phyloP scores from a whole-genome alignment of 257 asterid genomes.

The Gardenia jasminoides region DNA sequence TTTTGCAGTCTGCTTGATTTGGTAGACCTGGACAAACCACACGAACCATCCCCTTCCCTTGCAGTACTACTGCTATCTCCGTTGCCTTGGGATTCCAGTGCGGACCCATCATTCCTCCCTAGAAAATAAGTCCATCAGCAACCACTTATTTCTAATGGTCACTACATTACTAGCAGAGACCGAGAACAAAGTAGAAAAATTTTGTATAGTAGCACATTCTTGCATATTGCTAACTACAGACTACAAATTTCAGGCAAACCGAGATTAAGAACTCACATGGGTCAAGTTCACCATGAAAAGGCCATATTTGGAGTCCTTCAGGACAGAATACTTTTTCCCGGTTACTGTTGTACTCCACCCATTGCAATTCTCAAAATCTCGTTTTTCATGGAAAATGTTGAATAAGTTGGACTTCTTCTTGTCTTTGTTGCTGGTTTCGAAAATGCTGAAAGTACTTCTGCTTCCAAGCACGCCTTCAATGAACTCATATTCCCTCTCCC shows the following conservation, averaged over 20 bases:
- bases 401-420: slow-evolving; percentile 33
- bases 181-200: not conserved
- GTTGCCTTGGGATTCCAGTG: slow-evolving; percentile 88
- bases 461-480: slow-evolving; percentile 32
- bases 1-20: slow-evolving; percentile 31
- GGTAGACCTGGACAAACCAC: slow-evolving; percentile 48
- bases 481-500: slow-evolving; percentile 40
- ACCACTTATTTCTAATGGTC: not conserved
- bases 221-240: too few relatives aligned
- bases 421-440: slow-evolving; percentile 39
- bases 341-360: slow-evolving; percentile 87
- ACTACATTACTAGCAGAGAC: too few relatives aligned
- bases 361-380: slow-evolving; percentile 69
- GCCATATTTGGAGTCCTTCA: slow-evolving; percentile 50
- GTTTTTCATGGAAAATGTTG: slow-evolving; percentile 58
- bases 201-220: too few relatives aligned
- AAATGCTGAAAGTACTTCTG: slow-evolving; percentile 23
- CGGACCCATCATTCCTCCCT: slow-evolving; percentile 98
- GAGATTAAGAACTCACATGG: slow-evolving; percentile 36
- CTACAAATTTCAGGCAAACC: not conserved
- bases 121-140: slow-evolving; percentile 6
- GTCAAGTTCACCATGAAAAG: slow-evolving; percentile 84
- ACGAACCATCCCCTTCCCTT: slow-evolving; percentile 69
- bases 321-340: slow-evolving; percentile 41
- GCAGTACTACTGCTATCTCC: slow-evolving; percentile 55